Evolutionary conservation across 2,329 filamentous ascomycete species (phyloP).

Genomic region (Sporothrix pseudoabietina): DNA sequence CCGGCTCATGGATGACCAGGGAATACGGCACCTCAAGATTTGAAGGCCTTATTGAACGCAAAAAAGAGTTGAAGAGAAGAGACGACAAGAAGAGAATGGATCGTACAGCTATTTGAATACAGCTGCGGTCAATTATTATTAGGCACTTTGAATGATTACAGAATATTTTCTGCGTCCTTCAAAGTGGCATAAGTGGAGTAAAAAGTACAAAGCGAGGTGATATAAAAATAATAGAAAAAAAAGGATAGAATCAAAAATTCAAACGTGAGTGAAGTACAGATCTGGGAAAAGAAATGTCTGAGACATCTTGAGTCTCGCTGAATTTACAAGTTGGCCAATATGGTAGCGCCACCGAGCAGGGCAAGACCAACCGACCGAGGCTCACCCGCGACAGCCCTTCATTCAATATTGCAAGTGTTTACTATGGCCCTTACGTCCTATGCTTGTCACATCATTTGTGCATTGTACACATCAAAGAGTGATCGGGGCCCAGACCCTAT

Average conservation of each 20-base stretch:
- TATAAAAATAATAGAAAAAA: not conserved
- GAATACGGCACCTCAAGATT: conserved; percentile 27
- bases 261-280: not conserved
- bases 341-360: conserved; percentile 3
- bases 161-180: not conserved
- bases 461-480: not conserved
- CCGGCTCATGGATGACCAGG: conserved; percentile 8
- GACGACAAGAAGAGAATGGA: not conserved
- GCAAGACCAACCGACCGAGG: not conserved
- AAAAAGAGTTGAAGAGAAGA: not conserved
- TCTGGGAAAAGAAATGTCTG: not conserved
- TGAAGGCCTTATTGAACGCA: not conserved
- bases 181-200: not conserved
- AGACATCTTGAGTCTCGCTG: not conserved
- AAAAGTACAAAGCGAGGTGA: not conserved
- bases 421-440: not conserved
- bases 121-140: not conserved
- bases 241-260: not conserved
- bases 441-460: not conserved
- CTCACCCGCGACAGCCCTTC: not conserved
- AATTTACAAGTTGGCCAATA: conserved; percentile 5
- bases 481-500: not conserved
- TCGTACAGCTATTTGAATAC: not conserved
- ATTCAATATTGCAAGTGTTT: not conserved
- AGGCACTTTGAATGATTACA: not conserved